Conservation (phyloP, 768 basidiomycete species). For the Auricularia auricula-judae region DNA sequence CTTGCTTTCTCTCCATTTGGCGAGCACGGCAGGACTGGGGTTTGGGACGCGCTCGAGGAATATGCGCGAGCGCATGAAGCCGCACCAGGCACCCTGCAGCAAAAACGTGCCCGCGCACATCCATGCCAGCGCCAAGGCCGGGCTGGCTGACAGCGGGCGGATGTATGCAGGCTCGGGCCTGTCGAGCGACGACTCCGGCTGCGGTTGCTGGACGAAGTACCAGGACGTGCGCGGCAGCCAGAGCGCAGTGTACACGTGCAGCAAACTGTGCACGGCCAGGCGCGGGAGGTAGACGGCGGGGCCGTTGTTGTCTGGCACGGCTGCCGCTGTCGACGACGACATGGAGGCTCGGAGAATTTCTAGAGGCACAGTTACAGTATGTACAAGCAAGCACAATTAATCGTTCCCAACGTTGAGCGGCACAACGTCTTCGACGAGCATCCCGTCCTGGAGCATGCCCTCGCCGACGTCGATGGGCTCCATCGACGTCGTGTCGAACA, state of each 20-base stretch:
- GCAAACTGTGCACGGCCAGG: conserved; percentile 55
- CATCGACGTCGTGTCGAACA: neutral
- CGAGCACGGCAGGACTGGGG: conserved; percentile 47
- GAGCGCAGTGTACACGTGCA: conserved; percentile 54
- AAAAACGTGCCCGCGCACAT: conserved; percentile 41
- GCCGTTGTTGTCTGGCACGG: neutral
- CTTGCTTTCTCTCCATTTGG: conserved; percentile 14
- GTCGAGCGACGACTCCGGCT: conserved; percentile 11
- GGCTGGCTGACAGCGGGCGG: conserved; percentile 50
- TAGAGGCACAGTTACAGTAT: neutral
- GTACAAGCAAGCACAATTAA: neutral
- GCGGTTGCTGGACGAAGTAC: conserved; percentile 27
- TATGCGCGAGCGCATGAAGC: neutral
- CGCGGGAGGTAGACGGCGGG: conserved; percentile 30
- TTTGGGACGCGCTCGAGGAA: neutral
- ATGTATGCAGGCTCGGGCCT: conserved; percentile 65
- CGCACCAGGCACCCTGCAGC: conserved; percentile 55
- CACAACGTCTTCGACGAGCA: conserved; percentile 1
- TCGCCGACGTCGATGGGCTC: neutral
- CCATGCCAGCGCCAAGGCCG: conserved; percentile 46
- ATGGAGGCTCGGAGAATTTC: no score
- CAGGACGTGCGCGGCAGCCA: conserved; percentile 55
- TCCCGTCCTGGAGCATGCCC: neutral
- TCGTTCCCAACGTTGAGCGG: neutral
- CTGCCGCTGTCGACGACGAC: neutral